Conservation (phyloP, 106 monocot genomes). For the Vanilla planifolia region DNA sequence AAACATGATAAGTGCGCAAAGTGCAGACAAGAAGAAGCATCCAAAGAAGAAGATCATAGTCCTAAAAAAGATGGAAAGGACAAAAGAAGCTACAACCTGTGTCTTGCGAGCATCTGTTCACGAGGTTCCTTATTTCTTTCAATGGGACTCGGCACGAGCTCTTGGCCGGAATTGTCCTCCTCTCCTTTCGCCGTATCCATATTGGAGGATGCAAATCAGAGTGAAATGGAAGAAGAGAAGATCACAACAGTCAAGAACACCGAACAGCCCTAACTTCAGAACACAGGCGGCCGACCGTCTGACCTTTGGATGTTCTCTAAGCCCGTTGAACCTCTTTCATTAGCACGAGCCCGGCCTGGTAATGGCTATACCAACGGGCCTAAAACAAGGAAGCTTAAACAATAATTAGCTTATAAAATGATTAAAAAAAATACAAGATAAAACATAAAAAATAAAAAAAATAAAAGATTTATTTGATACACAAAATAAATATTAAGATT, state of each 20-base stretch:
- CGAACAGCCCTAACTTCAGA: neutral
- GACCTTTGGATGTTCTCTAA: too few species aligned
- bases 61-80: neutral
- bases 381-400: too few species aligned
- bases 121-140: slow-evolving; percentile 2
- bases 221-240: neutral
- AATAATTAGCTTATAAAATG: too few species aligned
- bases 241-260: neutral
- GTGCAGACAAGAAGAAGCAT: neutral
- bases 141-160: neutral
- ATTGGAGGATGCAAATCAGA: neutral
- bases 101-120: slow-evolving; percentile 3
- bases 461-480: too few species aligned
- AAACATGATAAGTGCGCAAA: neutral
- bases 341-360: neutral
- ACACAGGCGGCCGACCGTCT: too few species aligned
- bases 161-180: neutral
- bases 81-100: neutral
- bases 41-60: neutral
- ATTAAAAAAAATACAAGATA: too few species aligned
- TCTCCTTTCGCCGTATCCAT: slow-evolving; percentile 2
- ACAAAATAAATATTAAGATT: too few species aligned
- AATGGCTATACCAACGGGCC: neutral
- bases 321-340: neutral
- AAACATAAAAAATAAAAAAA: too few species aligned